These are phyloP conservation scores for Phoma sp. DNA, from an alignment of 2,329 filamentous ascomycete species.

Conservation along the genomic window DNA sequence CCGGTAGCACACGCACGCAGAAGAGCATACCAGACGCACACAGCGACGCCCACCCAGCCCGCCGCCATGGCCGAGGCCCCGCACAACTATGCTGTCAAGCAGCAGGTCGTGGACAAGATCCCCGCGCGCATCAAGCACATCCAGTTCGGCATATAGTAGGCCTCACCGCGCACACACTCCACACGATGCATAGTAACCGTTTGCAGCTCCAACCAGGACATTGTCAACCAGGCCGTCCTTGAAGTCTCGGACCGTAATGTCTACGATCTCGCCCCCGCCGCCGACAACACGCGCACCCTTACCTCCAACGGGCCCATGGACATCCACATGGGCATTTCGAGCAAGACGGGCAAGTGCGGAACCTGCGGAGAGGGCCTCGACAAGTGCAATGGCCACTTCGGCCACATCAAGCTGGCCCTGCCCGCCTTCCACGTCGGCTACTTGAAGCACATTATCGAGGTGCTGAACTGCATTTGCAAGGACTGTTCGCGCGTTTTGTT, in stretches of 20 bases:
- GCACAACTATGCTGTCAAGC: slow-evolving; percentile 64
- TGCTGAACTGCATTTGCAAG: slow-evolving; percentile 95
- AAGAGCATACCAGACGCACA: not conserved
- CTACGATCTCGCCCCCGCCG: slow-evolving; percentile 80
- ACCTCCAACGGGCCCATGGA: slow-evolving; percentile 88
- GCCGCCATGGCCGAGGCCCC: slow-evolving; percentile 32
- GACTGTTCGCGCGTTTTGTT: slow-evolving; percentile 86
- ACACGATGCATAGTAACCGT: slow-evolving; percentile 23
- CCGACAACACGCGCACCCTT: slow-evolving; percentile 68
- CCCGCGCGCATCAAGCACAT: slow-evolving; percentile 93
- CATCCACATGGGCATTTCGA: slow-evolving; percentile 85
- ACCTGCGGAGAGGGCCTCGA: slow-evolving; percentile 85
- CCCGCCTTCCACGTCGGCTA: slow-evolving; percentile 97
- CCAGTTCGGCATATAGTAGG: slow-evolving; percentile 89
- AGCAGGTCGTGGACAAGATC: slow-evolving; percentile 86
- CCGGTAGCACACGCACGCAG: slow-evolving; percentile 23
- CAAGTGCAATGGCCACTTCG: slow-evolving; percentile 93
- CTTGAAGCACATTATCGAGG: slow-evolving; percentile 88
- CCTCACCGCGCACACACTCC: slow-evolving; percentile 3
- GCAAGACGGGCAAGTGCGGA: slow-evolving; percentile 77
- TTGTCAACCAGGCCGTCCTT: slow-evolving; percentile 92
- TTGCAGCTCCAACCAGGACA: slow-evolving; percentile 83
- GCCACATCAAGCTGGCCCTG: slow-evolving; percentile 86
- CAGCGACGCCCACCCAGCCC: not conserved
- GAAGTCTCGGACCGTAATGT: slow-evolving; percentile 94